A percentile compares a stretch with the other conserved stretches of the same genome.
These are phyloP conservation scores for Claviceps purpurea DNA, from an alignment of 2,329 filamentous ascomycete genomes.

Conservation along the genomic window DNA sequence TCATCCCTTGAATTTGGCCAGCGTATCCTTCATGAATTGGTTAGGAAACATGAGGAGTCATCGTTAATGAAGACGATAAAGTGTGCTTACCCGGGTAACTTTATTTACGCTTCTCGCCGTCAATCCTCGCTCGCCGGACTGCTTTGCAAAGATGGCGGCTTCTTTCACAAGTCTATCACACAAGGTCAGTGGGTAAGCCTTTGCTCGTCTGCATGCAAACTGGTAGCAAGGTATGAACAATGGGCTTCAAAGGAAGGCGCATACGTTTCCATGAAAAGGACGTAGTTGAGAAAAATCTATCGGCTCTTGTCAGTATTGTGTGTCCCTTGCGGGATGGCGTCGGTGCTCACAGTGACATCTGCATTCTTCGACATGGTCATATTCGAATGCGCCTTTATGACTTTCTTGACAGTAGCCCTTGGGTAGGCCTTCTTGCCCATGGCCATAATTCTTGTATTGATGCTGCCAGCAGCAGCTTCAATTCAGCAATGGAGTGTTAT, in stretches of 20 bases:
- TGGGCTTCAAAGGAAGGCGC: conserved; percentile 5
- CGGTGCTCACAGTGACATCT: conserved; percentile 56
- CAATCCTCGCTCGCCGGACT: conserved; percentile 57
- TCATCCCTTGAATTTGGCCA: conserved; percentile 57
- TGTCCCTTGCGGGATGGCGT: conserved; percentile 9
- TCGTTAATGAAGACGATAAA: conserved; percentile 14
- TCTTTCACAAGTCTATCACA: conserved; percentile 60
- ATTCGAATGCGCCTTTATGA: conserved; percentile 77
- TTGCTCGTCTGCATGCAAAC: not conserved
- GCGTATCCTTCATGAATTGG: conserved; percentile 36
- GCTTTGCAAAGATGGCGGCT: conserved; percentile 62
- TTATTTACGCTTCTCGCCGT: conserved; percentile 66
- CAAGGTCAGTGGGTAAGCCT: not conserved
- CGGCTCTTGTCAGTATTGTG: conserved; percentile 12
- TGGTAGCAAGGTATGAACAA: not conserved
- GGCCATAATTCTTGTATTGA: conserved; percentile 14
- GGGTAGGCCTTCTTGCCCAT: conserved; percentile 64
- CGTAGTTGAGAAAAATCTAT: conserved; percentile 74
- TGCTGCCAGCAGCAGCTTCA: not conserved
- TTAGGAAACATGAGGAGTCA: conserved; percentile 1
- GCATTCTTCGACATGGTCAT: conserved; percentile 71
- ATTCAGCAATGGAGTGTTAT: not conserved
- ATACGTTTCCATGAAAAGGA: conserved; percentile 62
- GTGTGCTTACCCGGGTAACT: conserved; percentile 50
- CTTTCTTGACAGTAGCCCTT: conserved; percentile 72